Percentiles rank a stretch among this genome's conserved stretches.
Conservation (phyloP, 768 basidiomycete genomes). For the Leucogyrophana mollusca region DNA sequence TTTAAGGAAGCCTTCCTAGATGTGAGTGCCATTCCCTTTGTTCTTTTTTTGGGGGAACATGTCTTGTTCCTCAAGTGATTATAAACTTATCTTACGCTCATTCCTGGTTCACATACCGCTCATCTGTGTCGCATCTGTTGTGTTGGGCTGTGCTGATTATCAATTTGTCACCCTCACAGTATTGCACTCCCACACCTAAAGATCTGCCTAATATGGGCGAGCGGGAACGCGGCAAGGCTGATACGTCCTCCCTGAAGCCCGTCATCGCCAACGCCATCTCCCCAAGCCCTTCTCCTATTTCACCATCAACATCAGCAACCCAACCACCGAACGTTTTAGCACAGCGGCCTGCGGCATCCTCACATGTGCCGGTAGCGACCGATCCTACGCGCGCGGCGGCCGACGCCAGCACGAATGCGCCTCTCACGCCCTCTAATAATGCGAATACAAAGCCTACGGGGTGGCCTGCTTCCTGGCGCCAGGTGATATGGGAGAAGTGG, state of each 20-base stretch:
- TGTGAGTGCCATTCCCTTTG: slow-evolving; percentile 44
- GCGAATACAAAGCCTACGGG: slow-evolving; percentile 37
- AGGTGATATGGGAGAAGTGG: slow-evolving; percentile 81
- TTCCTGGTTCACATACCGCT: slow-evolving; percentile 16
- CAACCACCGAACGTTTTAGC: slow-evolving; percentile 18
- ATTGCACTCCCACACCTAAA: slow-evolving; percentile 59
- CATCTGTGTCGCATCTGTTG: slow-evolving; percentile 8
- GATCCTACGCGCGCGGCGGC: slow-evolving; percentile 10
- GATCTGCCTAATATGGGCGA: slow-evolving; percentile 95
- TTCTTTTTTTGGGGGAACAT: slow-evolving; percentile 10
- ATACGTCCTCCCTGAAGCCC: slow-evolving; percentile 24
- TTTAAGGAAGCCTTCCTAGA: slow-evolving; percentile 91
- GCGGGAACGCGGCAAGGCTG: slow-evolving; percentile 60
- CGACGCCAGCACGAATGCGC: slow-evolving; percentile 4
- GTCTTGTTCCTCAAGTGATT: slow-evolving; percentile 16
- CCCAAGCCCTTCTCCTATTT: slow-evolving; percentile 13
- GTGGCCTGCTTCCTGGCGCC: slow-evolving; percentile 62
- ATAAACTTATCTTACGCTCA: slow-evolving; percentile 12
- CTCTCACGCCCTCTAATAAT: slow-evolving; percentile 26
- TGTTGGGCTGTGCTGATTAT: slow-evolving; percentile 21
- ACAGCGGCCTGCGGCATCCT: slow-evolving; percentile 17
- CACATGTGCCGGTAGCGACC: slow-evolving; percentile 4
- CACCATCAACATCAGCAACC: slow-evolving; percentile 19
- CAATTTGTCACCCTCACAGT: slow-evolving; percentile 44
- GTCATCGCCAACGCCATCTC: slow-evolving; percentile 13